Percentiles rank a stretch among this genome's conserved stretches.
phyloP scores from a whole-genome alignment of 768 basidiomycete species.

The Serpula lacrymans region DNA sequence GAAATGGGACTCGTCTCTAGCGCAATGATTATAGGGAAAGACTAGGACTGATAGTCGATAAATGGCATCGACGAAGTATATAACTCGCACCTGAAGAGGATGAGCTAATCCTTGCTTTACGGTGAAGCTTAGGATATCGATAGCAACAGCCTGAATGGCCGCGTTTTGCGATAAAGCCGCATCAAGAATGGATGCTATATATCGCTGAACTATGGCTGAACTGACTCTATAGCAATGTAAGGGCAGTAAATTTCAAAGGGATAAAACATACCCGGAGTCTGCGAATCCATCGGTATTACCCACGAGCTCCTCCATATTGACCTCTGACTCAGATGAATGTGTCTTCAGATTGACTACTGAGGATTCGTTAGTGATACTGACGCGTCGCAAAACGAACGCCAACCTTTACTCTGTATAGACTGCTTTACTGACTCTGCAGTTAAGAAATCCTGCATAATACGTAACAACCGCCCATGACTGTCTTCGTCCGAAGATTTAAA shows the following conservation, averaged over 20 bases:
- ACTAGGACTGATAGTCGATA: slow-evolving; percentile 41
- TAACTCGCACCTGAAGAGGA: slow-evolving; percentile 70
- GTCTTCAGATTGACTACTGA: slow-evolving; percentile 39
- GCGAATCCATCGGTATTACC: slow-evolving; percentile 96
- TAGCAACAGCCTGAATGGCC: slow-evolving; percentile 75
- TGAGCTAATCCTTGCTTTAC: slow-evolving; percentile 95
- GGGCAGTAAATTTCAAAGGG: not conserved
- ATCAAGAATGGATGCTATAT: slow-evolving; percentile 75
- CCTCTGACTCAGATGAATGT: slow-evolving; percentile 37
- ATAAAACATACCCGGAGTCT: slow-evolving; percentile 81
- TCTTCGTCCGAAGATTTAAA: slow-evolving; percentile 76
- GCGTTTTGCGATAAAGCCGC: slow-evolving; percentile 71
- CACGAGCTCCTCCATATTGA: slow-evolving; percentile 92
- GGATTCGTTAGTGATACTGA: not conserved
- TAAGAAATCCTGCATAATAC: slow-evolving; percentile 91
- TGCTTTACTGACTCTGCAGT: slow-evolving; percentile 80
- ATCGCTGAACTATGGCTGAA: slow-evolving; percentile 92
- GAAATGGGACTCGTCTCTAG: slow-evolving; percentile 79
- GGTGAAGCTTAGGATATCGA: slow-evolving; percentile 90
- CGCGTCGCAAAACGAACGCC: not conserved
- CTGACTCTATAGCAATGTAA: slow-evolving; percentile 61
- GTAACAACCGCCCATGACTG: slow-evolving; percentile 67
- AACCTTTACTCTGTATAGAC: slow-evolving; percentile 66
- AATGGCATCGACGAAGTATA: not conserved
- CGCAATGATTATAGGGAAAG: slow-evolving; percentile 87